phyloP scores from a whole-genome alignment of 2,329 filamentous ascomycete genomes.

The Aspergillus awamori region DNA sequence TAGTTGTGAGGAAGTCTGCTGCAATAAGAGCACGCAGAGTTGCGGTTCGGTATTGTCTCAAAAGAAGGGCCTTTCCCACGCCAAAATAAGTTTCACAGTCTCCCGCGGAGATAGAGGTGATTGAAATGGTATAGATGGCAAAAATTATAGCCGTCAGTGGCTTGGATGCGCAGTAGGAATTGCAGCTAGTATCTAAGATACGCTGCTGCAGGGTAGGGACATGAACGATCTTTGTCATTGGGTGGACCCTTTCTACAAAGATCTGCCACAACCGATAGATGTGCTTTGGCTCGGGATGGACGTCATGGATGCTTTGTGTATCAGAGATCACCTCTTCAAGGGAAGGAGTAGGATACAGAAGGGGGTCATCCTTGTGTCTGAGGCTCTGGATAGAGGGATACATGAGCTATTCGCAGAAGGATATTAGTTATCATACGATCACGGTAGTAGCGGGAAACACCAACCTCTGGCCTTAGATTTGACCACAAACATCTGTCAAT shows the following conservation, averaged over 20 bases:
- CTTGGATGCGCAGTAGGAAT: slow-evolving; percentile 51
- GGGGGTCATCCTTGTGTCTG: neutral
- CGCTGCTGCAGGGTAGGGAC: slow-evolving; percentile 63
- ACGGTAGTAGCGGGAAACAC: neutral
- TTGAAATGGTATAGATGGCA: slow-evolving; percentile 67
- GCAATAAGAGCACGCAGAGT: slow-evolving; percentile 49
- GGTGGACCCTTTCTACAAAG: slow-evolving; percentile 34
- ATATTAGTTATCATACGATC: neutral
- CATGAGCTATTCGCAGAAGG: neutral
- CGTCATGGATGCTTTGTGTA: slow-evolving; percentile 38
- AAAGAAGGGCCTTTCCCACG: slow-evolving; percentile 28
- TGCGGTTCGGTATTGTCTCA: slow-evolving; percentile 44
- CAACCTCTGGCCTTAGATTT: neutral
- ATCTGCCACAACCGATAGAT: slow-evolving; percentile 27
- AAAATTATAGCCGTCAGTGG: slow-evolving; percentile 44
- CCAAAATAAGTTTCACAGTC: slow-evolving; percentile 53
- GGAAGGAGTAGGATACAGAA: neutral
- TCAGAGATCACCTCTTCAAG: slow-evolving; percentile 53
- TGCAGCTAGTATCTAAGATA: slow-evolving; percentile 61
- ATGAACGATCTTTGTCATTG: slow-evolving; percentile 67
- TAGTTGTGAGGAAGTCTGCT: slow-evolving; percentile 43
- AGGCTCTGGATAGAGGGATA: neutral
- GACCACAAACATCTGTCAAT: slow-evolving; percentile 1
- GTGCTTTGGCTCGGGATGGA: slow-evolving; percentile 21
- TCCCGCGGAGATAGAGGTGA: slow-evolving; percentile 56